Base-by-base conservation (phyloP, 345 rosid species). In the Ricinus communis region DNA sequence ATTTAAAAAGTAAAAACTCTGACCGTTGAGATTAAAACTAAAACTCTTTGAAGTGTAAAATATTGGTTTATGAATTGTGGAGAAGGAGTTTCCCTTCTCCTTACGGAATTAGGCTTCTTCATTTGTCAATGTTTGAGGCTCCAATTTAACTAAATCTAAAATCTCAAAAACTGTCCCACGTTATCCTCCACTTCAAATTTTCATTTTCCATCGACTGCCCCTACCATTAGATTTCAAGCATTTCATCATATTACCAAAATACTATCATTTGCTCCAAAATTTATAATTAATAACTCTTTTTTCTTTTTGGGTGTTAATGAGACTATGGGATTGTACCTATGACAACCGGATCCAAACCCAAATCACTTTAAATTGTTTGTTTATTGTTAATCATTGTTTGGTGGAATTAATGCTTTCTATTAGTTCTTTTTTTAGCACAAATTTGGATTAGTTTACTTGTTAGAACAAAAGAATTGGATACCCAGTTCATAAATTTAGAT, bases 141-240 rank as follows among this genome's bases (percentile, higher is more conserved):
- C 84, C 77, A 12, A 47, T 60, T 80, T 72, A 78, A 82, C 83
- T 63, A 82, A 70, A 81, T 71, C 79, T 72, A 83, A n/a, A n/a
- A n/a, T n/a, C n/a, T n/a, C n/a, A n/a, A n/a, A n/a, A 83, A 81
- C 88, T 76, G 81, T 77, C 88, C 87, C 83, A 82, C 81, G 76
- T 66, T 78, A 62, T 50, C 82, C 16, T 65, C 68, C 65, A 65
- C 56, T 33, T 57, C 19, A 58, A 14, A 2, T 1, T 45, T 67
- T 41, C 25, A 15, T 36, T 47, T 30, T 47, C 16, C 77, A 82
- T 28, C 18, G 57, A 69, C 38, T 60, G 46, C 51, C 77, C 79
- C 57, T 66, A 5, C 31, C 79, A 73, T 46, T 62, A 15, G 1
- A 10, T 56, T 22, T 8, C 31, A 41, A 8, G 41, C 57, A 0